phyloP scores from a whole-genome alignment of 352 stramenopile species.

The Hyaloperonospora arabidopsidis region DNA sequence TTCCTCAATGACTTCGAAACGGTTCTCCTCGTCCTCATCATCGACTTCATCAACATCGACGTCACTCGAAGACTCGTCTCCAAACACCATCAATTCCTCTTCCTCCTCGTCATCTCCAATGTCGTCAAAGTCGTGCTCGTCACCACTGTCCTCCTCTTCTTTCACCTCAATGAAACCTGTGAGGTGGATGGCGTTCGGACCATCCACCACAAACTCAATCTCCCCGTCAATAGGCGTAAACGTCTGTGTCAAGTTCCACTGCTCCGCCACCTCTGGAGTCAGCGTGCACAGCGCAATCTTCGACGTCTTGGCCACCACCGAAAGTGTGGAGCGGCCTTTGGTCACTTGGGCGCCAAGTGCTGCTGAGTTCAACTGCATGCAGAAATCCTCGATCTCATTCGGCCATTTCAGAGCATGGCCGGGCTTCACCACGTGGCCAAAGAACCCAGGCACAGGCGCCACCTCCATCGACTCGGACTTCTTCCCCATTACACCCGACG shows the following conservation, averaged over 20 bases:
- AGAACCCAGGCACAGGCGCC: constrained; percentile 63
- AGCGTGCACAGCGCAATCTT: constrained; percentile 78
- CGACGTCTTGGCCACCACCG: constrained; percentile 51
- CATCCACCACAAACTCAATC: constrained; percentile 63
- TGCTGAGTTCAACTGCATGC: constrained; percentile 68
- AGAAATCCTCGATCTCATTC: constrained; percentile 72
- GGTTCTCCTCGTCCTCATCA: constrained; percentile 34
- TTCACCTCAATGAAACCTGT: constrained; percentile 75
- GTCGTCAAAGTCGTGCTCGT: constrained; percentile 51
- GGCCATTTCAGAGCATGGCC: constrained; percentile 56
- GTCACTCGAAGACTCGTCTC: constrained; percentile 28
- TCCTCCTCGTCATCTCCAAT: constrained; percentile 41
- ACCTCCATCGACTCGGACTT: constrained; percentile 30
- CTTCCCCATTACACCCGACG: constrained; percentile 18
- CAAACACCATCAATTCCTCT: constrained; percentile 63
- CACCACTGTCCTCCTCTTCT: constrained; percentile 58
- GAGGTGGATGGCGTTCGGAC: constrained; percentile 70
- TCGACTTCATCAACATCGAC: constrained; percentile 21
- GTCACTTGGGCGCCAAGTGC: constrained; percentile 48
- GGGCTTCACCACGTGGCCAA: constrained; percentile 60
- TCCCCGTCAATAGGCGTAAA: constrained; percentile 70
- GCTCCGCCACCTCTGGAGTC: constrained; percentile 43
- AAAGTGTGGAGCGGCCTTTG: constrained; percentile 65
- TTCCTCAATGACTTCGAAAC: constrained; percentile 77
- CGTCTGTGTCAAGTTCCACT: constrained; percentile 72